These are phyloP conservation scores for Firmiana major DNA, from an alignment of 345 rosid species.

Conservation along the genomic window DNA sequence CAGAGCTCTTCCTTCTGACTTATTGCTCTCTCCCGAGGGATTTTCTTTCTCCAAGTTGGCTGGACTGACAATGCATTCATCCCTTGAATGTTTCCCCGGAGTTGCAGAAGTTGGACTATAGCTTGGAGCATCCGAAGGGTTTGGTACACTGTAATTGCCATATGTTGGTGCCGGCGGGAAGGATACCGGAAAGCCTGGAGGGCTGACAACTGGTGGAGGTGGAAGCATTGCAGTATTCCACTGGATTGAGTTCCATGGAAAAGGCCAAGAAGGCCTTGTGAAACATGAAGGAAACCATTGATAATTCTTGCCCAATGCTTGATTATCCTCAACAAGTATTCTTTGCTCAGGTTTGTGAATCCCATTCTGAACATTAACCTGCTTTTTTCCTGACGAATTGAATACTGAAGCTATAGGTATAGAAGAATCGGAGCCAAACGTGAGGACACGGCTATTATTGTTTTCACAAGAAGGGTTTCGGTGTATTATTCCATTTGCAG, in stretches of 20 bases:
- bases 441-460: slow-evolving; percentile 40
- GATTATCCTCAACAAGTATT: too few relatives aligned
- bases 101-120: slow-evolving; percentile 28
- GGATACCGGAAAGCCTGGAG: slow-evolving; percentile 22
- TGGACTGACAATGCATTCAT: slow-evolving; percentile 28
- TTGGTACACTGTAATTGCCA: slow-evolving; percentile 39
- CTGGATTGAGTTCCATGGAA: slow-evolving; percentile 32
- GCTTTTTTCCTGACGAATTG: slow-evolving; percentile 26
- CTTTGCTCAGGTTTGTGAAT: slow-evolving; percentile 21
- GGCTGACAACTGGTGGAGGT: slow-evolving; percentile 6
- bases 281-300: slow-evolving; percentile 11
- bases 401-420: slow-evolving; percentile 6
- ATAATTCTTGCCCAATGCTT: too few relatives aligned
- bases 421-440: slow-evolving; percentile 56
- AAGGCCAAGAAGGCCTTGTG: slow-evolving; percentile 28
- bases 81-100: slow-evolving; percentile 66
- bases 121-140: slow-evolving; percentile 17
- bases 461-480: neutral
- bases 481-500: slow-evolving; percentile 30
- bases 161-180: slow-evolving; percentile 20
- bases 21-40: slow-evolving; percentile 13
- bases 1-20: slow-evolving; percentile 25
- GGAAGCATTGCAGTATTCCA: slow-evolving; percentile 26
- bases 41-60: slow-evolving; percentile 17
- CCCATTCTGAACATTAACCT: slow-evolving; percentile 22